phyloP scores from a whole-genome alignment of 1,284 basidiomycete genomes.

The Inonotus obliquus region DNA sequence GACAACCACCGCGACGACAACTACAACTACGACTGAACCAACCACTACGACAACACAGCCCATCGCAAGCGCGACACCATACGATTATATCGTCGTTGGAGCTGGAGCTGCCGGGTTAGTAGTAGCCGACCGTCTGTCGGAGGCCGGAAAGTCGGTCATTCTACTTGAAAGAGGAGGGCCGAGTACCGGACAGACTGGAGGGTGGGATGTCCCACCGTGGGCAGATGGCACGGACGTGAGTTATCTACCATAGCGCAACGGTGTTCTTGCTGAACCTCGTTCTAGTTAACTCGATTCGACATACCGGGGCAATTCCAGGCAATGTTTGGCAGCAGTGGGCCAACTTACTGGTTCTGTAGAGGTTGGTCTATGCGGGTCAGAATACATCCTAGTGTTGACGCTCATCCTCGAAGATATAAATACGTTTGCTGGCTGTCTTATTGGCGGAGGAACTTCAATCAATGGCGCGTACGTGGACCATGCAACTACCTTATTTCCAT shows the following conservation, averaged over 20 bases:
- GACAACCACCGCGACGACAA: conserved; percentile 25
- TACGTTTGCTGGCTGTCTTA: conserved; percentile 57
- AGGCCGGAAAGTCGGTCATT: conserved; percentile 58
- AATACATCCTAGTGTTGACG: background rate
- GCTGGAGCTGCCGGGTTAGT: conserved; percentile 47
- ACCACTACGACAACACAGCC: conserved; percentile 34
- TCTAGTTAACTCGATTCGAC: conserved; percentile 58
- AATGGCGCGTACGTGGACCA: conserved; percentile 51
- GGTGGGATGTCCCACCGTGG: conserved; percentile 53
- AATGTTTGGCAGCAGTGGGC: conserved; percentile 53
- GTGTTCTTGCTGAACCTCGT: background rate
- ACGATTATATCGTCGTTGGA: conserved; percentile 61
- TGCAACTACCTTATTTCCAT: background rate
- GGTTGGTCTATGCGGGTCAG: conserved; percentile 28
- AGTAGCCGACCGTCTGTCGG: conserved; percentile 52
- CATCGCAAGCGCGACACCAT: conserved; percentile 41
- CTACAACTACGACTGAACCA: conserved; percentile 25
- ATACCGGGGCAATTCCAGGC: conserved; percentile 60
- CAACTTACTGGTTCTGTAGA: conserved; percentile 59
- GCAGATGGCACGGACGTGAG: conserved; percentile 43
- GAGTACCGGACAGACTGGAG: conserved; percentile 54
- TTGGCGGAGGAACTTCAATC: conserved; percentile 59
- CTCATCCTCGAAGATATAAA: conserved; percentile 39
- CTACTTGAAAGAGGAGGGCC: conserved; percentile 60
- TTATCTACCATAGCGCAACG: background rate